Evolutionary conservation across 2,329 filamentous ascomycete genomes (phyloP).

Genomic region (Exophiala calicioides): DNA sequence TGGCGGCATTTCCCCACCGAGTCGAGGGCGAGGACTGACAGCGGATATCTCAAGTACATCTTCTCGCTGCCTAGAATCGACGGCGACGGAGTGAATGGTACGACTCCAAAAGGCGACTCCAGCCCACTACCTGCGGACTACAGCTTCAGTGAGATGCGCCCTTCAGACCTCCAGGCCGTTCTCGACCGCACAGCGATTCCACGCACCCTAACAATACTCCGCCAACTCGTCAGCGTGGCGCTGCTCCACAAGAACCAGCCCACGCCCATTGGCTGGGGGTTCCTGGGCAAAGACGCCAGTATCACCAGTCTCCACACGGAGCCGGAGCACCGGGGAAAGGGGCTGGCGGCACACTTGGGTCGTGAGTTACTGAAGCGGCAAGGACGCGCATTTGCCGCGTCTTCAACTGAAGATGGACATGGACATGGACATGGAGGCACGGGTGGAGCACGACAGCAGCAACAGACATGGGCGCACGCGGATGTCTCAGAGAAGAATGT

Average conservation of each 20-base stretch:
- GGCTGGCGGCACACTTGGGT: constrained; percentile 38
- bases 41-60: constrained; percentile 41
- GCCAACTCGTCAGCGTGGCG: constrained; percentile 37
- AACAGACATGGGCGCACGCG: constrained; percentile 37
- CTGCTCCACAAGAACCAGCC: constrained; percentile 33
- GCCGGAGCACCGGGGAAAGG: constrained; percentile 42
- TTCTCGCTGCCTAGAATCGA: constrained; percentile 35
- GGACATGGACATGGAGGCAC: constrained; percentile 13
- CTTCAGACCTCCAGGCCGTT: constrained; percentile 39
- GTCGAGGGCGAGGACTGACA: constrained; percentile 32
- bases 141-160: constrained; percentile 14
- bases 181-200: constrained; percentile 43
- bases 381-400: constrained; percentile 28
- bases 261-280: constrained; percentile 43
- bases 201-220: constrained; percentile 38
- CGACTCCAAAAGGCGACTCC: not conserved
- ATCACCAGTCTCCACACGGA: constrained; percentile 45
- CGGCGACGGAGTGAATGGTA: not conserved
- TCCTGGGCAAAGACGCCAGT: constrained; percentile 41
- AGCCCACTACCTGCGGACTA: constrained; percentile 29
- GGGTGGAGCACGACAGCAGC: constrained; percentile 10
- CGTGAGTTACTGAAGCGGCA: constrained; percentile 37
- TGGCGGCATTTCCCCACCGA: constrained; percentile 32
- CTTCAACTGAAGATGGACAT: constrained; percentile 6
- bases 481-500: constrained; percentile 41